Conservation (phyloP, 371 early-diverging fungal genomes). For the Apophysomyces variabilis region DNA sequence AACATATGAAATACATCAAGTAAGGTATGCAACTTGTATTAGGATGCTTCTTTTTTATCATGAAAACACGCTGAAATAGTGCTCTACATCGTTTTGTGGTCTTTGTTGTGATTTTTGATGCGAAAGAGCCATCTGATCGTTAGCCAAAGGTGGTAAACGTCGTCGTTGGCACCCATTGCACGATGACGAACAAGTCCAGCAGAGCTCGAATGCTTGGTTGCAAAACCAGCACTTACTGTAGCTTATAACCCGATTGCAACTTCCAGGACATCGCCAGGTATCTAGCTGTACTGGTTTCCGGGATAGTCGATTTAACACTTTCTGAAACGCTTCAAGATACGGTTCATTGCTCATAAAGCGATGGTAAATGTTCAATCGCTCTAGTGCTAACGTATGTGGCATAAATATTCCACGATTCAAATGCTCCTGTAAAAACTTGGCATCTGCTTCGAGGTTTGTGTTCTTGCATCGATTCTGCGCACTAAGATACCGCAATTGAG, state of each 20-base stretch:
- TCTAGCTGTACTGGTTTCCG: constrained; percentile 37
- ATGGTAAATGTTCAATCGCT: constrained; percentile 40
- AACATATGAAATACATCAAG: too few species aligned
- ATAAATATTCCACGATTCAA: constrained; percentile 28
- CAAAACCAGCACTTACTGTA: constrained; percentile 37
- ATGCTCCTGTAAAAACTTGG: constrained; percentile 45
- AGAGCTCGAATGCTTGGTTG: constrained; percentile 28
- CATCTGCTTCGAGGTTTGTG: constrained; percentile 42
- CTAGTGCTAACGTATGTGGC: constrained; percentile 28
- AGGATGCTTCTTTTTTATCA: background rate
- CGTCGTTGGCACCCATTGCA: constrained; percentile 35
- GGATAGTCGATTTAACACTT: constrained; percentile 39
- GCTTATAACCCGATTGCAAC: constrained; percentile 15
- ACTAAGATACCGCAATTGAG: constrained; percentile 33
- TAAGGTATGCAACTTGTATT: too few species aligned
- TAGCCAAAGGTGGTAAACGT: constrained; percentile 43
- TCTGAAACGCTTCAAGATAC: constrained; percentile 34
- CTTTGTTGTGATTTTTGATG: background rate
- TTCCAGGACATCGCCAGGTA: constrained; percentile 29
- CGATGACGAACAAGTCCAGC: constrained; percentile 34
- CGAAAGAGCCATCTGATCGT: constrained; percentile 29
- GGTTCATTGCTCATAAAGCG: constrained; percentile 44
- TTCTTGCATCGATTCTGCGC: constrained; percentile 41
- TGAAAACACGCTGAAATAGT: background rate
- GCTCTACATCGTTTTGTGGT: constrained; percentile 3